Evolutionary conservation across 306 rosid genomes (phyloP).

Genomic region (Ochetophila trinervis): DNA sequence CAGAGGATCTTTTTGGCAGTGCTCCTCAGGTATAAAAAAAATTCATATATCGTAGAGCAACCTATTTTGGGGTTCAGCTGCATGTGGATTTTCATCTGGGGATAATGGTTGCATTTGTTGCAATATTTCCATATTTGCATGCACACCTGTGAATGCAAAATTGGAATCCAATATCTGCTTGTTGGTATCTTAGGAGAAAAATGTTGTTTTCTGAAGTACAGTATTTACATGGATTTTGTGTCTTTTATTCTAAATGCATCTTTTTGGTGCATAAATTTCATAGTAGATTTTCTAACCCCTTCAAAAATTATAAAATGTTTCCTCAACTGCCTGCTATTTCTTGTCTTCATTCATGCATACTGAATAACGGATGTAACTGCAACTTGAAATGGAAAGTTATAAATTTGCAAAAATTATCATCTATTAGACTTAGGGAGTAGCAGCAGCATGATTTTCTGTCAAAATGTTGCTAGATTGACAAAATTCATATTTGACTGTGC

Average conservation of each 20-base stretch:
- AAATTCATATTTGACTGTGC: no score
- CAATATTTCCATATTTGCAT: not conserved
- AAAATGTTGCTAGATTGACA: no score
- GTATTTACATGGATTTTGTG: no score
- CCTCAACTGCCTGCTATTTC: no score
- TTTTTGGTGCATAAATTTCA: not conserved
- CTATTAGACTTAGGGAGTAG: no score
- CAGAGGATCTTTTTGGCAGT: conserved; percentile 93
- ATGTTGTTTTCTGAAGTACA: not conserved
- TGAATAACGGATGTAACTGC: no score
- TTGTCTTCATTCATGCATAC: no score
- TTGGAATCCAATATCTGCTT: not conserved
- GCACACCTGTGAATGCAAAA: not conserved
- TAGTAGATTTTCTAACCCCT: no score
- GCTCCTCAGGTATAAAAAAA: conserved; percentile 99
- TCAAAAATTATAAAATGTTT: no score
- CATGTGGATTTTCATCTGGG: not conserved
- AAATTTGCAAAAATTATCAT: no score
- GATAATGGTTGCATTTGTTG: not conserved
- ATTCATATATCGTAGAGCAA: not conserved
- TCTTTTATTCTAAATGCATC: not conserved
- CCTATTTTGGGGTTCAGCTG: conserved; percentile 8
- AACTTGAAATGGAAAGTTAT: no score
- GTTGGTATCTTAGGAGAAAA: not conserved
- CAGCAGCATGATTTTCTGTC: no score